Evolutionary conservation across 495 filamentous ascomycete species (phyloP).

Genomic region (Aspergillus asperescens): DNA sequence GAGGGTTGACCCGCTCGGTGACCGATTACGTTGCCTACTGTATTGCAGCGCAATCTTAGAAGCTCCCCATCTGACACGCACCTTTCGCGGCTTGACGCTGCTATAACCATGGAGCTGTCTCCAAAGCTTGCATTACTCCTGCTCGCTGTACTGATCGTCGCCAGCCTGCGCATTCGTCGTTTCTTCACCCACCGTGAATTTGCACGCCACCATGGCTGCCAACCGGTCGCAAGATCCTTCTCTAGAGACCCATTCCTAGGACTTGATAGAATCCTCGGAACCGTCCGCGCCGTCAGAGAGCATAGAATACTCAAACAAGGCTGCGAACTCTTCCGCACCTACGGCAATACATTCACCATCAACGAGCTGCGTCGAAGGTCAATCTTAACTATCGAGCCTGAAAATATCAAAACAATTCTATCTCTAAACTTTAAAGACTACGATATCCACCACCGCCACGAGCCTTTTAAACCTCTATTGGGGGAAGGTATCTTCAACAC

Average conservation of each 20-base stretch:
- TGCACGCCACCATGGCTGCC: conserved; percentile 2
- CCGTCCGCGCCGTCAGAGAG: not conserved
- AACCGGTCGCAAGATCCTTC: not conserved
- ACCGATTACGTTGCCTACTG: no score
- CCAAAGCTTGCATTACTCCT: no score
- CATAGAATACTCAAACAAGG: not conserved
- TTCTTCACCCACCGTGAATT: conserved; percentile 2
- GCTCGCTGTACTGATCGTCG: no score
- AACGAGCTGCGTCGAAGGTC: not conserved
- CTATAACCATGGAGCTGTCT: no score
- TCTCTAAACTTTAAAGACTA: conserved; percentile 67
- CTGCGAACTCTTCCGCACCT: not conserved
- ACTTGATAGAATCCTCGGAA: not conserved
- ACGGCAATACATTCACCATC: conserved; percentile 6
- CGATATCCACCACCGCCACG: conserved; percentile 29
- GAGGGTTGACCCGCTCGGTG: no score
- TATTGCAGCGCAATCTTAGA: no score
- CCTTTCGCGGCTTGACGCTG: no score
- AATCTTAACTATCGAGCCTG: conserved; percentile 57
- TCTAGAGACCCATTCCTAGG: conserved; percentile 4
- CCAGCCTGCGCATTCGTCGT: no score
- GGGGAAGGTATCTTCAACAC: conserved; percentile 56
- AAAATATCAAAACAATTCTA: conserved; percentile 76
- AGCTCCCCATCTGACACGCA: no score
- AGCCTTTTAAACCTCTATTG: conserved; percentile 36